Evolutionary conservation across 352 stramenopile species (phyloP), one percentile per base, ranked within the genome.

Genomic region (Blastocystis sp.): DNA sequence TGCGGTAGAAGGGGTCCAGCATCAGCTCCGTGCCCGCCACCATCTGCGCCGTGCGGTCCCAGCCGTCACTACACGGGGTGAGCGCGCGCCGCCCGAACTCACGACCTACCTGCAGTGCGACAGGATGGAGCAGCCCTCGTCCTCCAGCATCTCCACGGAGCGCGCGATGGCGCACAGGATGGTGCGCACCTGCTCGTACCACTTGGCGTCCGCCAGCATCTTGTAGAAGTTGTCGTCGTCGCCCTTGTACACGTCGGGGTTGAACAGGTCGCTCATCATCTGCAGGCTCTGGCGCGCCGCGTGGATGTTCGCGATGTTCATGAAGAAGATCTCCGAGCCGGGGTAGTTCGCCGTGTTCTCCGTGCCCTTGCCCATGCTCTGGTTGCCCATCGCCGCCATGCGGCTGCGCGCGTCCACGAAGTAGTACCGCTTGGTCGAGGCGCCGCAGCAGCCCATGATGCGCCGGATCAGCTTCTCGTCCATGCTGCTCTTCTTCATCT

Each of bases 301-400:
- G 91, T 99, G 96, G 89, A 99, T 99, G 90, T 99, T 99, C 21
- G 96, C 95, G 89, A 99, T 97, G 76, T 98, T 97, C 92, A 97
- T 96, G 90, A 98, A 98, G 28, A 94, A 92, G 34, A 99, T 91
- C 10, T 96, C 96, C 10, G 93, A 91, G 3, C 95, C 93, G 11
- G 92, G 91, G 91, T 99, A 99, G 90, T 98, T 96, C 86, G 93
- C 94, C 2, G 93, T 92, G 90, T 97, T 96, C 90, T 98, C 96
- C 2, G 96, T 98, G 84, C 96, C 93, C 91, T 97, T 90, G 74
- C 97, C 92, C 71, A 94, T 95, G 76, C 90, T 90, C 61, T 93
- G 90, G 90, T 97, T 96, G 7, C 91, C 94, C 88, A 95, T 93
- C 9, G 93, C 94, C n/a, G 91, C 91, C 40, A 90, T 92, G 61